Percentiles rank a stretch among this genome's conserved stretches.
These are phyloP conservation scores for Hypoxylon crocopeplum DNA, from an alignment of 495 filamentous ascomycete genomes.

Conservation along the genomic window DNA sequence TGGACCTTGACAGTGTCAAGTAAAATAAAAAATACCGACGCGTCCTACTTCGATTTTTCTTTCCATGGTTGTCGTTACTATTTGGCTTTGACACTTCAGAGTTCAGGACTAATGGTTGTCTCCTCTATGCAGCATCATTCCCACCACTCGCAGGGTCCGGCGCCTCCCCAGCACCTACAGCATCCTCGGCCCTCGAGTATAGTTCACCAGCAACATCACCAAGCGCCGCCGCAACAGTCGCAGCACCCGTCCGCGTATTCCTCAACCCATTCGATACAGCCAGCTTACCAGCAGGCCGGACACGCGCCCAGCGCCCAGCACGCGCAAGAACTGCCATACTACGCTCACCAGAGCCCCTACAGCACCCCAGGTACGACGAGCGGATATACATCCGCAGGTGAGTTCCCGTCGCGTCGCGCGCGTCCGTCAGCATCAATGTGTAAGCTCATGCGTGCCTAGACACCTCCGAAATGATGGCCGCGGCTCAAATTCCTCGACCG, in stretches of 20 bases:
- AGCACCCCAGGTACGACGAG: conserved; percentile 71
- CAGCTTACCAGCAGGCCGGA: conserved; percentile 58
- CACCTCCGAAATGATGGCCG: conserved; percentile 91
- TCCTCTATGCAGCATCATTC: conserved; percentile 66
- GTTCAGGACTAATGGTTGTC: conserved; percentile 56
- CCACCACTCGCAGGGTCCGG: conserved; percentile 64
- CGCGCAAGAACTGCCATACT: conserved; percentile 74
- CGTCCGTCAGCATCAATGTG: background rate
- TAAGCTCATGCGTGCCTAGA: conserved; percentile 60
- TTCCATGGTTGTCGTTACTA: conserved; percentile 40
- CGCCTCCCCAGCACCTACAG: conserved; percentile 62
- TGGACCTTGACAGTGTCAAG: conserved; percentile 46
- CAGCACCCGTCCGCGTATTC: conserved; percentile 66
- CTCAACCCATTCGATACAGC: conserved; percentile 57
- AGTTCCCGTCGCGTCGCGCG: conserved; percentile 47
- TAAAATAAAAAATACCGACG: conserved; percentile 52
- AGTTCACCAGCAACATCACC: conserved; percentile 70
- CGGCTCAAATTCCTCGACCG: conserved; percentile 82
- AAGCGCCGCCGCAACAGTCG: conserved; percentile 50
- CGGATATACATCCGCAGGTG: conserved; percentile 82
- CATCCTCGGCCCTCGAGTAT: conserved; percentile 70
- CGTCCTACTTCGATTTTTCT: conserved; percentile 43
- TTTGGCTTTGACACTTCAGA: conserved; percentile 42
- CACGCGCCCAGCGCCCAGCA: conserved; percentile 58
- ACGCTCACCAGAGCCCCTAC: conserved; percentile 75